Evolutionary conservation across 345 rosid species (phyloP).

Genomic region (Eucalyptus rudis): DNA sequence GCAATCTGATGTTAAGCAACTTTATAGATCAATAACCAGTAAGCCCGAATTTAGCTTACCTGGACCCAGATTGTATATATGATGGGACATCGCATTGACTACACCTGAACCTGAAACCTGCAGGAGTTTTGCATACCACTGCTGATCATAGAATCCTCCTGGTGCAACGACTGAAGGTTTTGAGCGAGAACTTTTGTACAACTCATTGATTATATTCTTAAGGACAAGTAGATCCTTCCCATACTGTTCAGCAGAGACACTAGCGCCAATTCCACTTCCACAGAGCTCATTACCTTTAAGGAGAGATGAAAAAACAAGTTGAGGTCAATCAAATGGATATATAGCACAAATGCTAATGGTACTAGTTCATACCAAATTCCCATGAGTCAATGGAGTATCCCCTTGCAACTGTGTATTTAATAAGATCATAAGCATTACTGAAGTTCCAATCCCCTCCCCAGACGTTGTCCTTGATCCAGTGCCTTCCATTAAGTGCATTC

Average conservation of each 20-base stretch:
- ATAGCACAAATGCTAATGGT: neutral
- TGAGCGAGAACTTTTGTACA: conserved; percentile 33
- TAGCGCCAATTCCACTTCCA: conserved; percentile 79
- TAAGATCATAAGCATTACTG: conserved; percentile 56
- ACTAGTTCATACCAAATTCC: conserved; percentile 71
- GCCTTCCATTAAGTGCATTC: conserved; percentile 88
- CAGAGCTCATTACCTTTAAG: conserved; percentile 79
- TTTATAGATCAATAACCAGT: neutral
- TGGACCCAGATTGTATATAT: conserved; percentile 90
- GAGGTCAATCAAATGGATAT: neutral
- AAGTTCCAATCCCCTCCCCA: conserved; percentile 96
- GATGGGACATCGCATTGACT: conserved; percentile 64
- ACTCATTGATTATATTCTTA: conserved; percentile 32
- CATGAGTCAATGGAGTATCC: conserved; percentile 81
- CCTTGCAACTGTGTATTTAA: conserved; percentile 66
- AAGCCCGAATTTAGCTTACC: conserved; percentile 13
- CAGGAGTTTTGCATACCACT: conserved; percentile 74
- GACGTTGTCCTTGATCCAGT: conserved; percentile 21
- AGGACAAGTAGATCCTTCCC: conserved; percentile 68
- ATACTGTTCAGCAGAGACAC: conserved; percentile 60
- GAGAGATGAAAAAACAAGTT: neutral
- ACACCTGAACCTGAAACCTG: conserved; percentile 56
- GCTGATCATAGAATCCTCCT: conserved; percentile 73
- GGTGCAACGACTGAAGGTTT: conserved; percentile 79
- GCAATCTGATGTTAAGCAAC: neutral